These are phyloP conservation scores for Cercospora sp. DNA, from an alignment of 2,329 filamentous ascomycete genomes.

Conservation along the genomic window DNA sequence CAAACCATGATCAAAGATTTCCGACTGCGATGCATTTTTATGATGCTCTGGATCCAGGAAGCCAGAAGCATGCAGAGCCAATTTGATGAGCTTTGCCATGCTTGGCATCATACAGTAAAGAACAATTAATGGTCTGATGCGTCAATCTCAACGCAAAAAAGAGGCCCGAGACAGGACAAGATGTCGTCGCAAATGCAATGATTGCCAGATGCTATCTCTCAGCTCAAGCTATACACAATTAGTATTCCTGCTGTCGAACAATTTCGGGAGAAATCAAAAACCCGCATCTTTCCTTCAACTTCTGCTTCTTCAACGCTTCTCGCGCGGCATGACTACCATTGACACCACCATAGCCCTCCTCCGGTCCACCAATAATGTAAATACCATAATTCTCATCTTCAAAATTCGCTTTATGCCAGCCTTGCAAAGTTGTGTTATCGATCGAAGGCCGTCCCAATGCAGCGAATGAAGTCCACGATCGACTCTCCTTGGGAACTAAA, in stretches of 20 bases:
- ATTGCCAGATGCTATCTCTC: no score
- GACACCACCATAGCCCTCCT: conserved; percentile 45
- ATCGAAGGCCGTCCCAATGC: conserved; percentile 41
- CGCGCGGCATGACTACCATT: conserved; percentile 39
- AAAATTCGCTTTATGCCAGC: conserved; percentile 45
- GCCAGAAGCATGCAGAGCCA: no score
- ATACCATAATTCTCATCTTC: conserved; percentile 33
- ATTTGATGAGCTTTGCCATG: no score
- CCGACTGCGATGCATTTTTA: no score
- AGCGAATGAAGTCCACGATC: conserved; percentile 53
- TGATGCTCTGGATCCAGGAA: no score
- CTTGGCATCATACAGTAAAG: no score
- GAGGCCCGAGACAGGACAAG: no score
- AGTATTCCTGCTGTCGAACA: conserved; percentile 40
- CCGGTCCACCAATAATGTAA: conserved; percentile 50
- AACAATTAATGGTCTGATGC: no score
- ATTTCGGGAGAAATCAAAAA: conserved; percentile 51
- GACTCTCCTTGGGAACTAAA: conserved; percentile 44
- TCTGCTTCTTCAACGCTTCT: conserved; percentile 40
- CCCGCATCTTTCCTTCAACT: conserved; percentile 49
- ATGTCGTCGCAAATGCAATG: no score
- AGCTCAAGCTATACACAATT: not conserved
- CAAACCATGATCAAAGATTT: not conserved
- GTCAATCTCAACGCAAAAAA: no score
- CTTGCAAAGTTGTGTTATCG: conserved; percentile 43